Percentiles rank a stretch among this genome's conserved stretches.
phyloP scores from a whole-genome alignment of 768 basidiomycete genomes.

The Agaricus bisporus region DNA sequence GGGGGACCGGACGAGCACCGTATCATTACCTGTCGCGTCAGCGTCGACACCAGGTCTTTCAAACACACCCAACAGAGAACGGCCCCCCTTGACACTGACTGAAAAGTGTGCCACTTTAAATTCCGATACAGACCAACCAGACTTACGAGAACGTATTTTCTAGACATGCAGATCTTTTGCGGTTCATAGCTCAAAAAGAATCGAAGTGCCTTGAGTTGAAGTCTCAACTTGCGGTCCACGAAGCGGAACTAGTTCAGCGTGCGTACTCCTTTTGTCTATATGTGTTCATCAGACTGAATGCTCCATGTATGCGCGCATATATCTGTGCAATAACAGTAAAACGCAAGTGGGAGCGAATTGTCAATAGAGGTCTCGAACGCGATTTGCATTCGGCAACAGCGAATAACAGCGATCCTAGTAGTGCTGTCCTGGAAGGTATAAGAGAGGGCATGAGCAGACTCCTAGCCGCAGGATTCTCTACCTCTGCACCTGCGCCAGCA shows the following conservation, averaged over 20 bases:
- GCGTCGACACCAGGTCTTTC: slow-evolving; percentile 7
- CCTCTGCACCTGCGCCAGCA: not conserved
- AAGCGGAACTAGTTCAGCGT: slow-evolving; percentile 66
- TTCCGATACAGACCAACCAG: not conserved
- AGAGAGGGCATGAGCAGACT: slow-evolving; percentile 55
- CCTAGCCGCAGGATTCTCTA: slow-evolving; percentile 39
- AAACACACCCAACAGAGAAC: slow-evolving; percentile 17
- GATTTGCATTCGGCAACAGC: slow-evolving; percentile 14
- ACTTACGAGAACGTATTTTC: not conserved
- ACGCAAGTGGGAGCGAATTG: slow-evolving; percentile 79
- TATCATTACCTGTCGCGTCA: slow-evolving; percentile 7
- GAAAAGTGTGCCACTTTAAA: slow-evolving; percentile 53
- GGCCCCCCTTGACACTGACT: slow-evolving; percentile 53
- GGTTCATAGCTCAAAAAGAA: slow-evolving; percentile 83
- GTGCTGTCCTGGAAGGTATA: slow-evolving; percentile 43
- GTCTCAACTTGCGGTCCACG: slow-evolving; percentile 64
- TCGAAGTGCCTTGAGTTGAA: slow-evolving; percentile 78
- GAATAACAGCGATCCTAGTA: not conserved
- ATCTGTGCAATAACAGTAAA: slow-evolving; percentile 43
- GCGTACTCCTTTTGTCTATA: slow-evolving; percentile 17
- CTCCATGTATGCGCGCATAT: not conserved
- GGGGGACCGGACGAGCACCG: slow-evolving; percentile 23
- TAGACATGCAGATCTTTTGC: slow-evolving; percentile 78
- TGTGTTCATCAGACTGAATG: not conserved
- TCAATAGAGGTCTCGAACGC: slow-evolving; percentile 52